Evolutionary conservation across 2,329 filamentous ascomycete genomes (phyloP).

Genomic region (Pseudogymnoascus sp.): DNA sequence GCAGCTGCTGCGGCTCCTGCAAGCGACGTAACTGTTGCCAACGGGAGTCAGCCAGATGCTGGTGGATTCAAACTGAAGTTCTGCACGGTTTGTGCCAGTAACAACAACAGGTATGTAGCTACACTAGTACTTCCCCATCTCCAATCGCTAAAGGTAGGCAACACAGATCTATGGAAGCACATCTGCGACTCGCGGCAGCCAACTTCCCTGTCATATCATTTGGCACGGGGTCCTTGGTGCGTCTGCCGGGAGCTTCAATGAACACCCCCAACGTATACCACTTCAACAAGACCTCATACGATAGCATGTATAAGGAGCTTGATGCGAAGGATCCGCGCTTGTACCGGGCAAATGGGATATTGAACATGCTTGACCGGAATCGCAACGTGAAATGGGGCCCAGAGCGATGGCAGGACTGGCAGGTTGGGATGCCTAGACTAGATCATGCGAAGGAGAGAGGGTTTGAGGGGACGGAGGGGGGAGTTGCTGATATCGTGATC

Average conservation of each 20-base stretch:
- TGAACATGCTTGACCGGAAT: constrained; percentile 94
- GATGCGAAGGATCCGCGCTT: constrained; percentile 75
- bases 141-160: constrained; percentile 16
- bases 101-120: constrained; percentile 74
- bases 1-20: constrained; percentile 12
- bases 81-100: constrained; percentile 97
- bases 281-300: constrained; percentile 95
- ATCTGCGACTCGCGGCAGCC: constrained; percentile 78
- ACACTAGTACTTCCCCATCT: constrained; percentile 1
- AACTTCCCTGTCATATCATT: constrained; percentile 96
- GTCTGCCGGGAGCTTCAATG: constrained; percentile 83
- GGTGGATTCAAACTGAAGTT: constrained; percentile 82
- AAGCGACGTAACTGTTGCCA: constrained; percentile 12
- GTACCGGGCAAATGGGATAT: constrained; percentile 83
- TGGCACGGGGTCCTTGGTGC: constrained; percentile 89
- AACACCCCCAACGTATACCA: constrained; percentile 94
- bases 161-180: constrained; percentile 91
- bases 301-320: constrained; percentile 88
- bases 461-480: constrained; percentile 71
- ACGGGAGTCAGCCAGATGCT: constrained; percentile 20
- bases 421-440: constrained; percentile 72
- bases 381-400: constrained; percentile 88
- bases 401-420: constrained; percentile 97
- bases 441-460: constrained; percentile 71
- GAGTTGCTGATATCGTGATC: constrained; percentile 87